phyloP scores from a whole-genome alignment of 2,329 filamentous ascomycete species.

The Claviceps quebecensis region DNA sequence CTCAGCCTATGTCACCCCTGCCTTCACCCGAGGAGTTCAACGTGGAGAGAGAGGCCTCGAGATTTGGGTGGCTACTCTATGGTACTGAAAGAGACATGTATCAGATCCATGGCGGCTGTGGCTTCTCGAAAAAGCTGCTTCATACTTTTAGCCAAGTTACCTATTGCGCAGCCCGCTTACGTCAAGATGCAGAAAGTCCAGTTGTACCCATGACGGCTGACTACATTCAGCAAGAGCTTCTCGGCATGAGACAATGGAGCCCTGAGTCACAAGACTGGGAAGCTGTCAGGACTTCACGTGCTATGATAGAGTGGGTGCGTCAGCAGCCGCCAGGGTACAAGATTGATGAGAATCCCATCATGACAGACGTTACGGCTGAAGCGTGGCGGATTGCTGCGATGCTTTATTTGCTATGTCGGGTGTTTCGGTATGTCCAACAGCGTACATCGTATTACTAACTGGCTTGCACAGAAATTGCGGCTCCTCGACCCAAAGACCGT shows the following conservation, averaged over 20 bases:
- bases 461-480: neutral
- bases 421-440: constrained; percentile 17
- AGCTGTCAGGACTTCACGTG: constrained; percentile 4
- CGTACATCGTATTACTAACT: neutral
- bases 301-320: constrained; percentile 19
- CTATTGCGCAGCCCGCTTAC: constrained; percentile 20
- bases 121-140: constrained; percentile 26
- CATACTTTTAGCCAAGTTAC: constrained; percentile 25
- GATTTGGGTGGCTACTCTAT: constrained; percentile 26
- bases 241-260: constrained; percentile 23
- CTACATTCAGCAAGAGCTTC: constrained; percentile 15
- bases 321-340: constrained; percentile 10
- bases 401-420: constrained; percentile 25
- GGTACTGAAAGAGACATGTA: constrained; percentile 20
- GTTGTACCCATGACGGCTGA: constrained; percentile 19
- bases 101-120: constrained; percentile 27
- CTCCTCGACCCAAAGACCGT: neutral
- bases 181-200: constrained; percentile 18
- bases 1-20: constrained; percentile 24
- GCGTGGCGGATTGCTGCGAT: constrained; percentile 26
- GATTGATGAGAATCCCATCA: constrained; percentile 16
- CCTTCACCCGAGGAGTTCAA: constrained; percentile 15
- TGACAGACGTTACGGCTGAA: constrained; percentile 28
- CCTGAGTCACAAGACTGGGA: constrained; percentile 15
- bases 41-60: constrained; percentile 14